Base-by-base conservation (phyloP, 129 eudicot genomes). In the Erigeron canadensis region DNA sequence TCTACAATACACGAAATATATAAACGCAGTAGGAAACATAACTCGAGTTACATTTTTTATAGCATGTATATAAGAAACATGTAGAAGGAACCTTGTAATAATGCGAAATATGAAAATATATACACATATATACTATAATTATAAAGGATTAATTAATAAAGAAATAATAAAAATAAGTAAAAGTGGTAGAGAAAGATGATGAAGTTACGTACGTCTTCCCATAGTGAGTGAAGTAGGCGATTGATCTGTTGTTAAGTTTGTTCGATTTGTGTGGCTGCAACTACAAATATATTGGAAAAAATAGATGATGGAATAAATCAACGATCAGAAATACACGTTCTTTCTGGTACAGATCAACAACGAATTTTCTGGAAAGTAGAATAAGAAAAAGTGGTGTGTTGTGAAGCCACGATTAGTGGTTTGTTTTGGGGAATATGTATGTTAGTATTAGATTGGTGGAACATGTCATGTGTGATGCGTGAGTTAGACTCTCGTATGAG, bases 191-290 rank as follows among this genome's bases (percentile, higher is more conserved):
- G 39, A 66, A 65, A 65, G 41, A 44, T 10, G 41, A 44, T 10
- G 55, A 48, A 48, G 34, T 28, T 28, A 69, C 66, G 56, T 70
- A 70, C 75, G 56, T 12, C 75, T 70, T 8, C 75, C 75, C 75
- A 70, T 70, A 40, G 64, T 10, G 47, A 34, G 50, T 23, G 47
- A 45, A 18, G 7, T 12, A 56, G 28, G 15, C 10, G 40, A 58
- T 4, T 22, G 11, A 48, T 48, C 17, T 10, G 4, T 7, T 11
- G n/a, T 6, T 48, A 5, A 7, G 5, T 4, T 38, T 38, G 50
- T 38, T 5, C 19, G 57, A 68, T 48, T 50, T 28, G 55, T 70
- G 75, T 70, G 16, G 74, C 15, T 55, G 21, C 18, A 70, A 53
- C 51, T 43, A 8, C 17, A 37, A 38, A 34, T 69, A 50, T 69